These are phyloP conservation scores for Aotearoamyces nothofagi DNA, from an alignment of 2,329 filamentous ascomycete species.

Conservation along the genomic window DNA sequence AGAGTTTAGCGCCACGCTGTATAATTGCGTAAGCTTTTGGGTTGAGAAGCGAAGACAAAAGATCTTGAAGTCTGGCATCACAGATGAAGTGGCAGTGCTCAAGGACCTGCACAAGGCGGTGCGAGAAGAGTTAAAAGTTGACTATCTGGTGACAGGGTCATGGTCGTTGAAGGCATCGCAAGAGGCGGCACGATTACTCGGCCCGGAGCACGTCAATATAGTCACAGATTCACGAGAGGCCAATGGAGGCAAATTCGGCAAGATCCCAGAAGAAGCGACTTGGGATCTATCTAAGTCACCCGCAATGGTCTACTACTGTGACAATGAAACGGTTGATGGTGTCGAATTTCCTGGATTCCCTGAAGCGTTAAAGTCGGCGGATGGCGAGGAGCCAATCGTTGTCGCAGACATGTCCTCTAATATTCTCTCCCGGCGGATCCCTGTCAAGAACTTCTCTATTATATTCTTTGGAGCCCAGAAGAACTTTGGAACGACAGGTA, in stretches of 20 bases:
- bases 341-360: slow-evolving; percentile 77
- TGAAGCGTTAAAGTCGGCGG: slow-evolving; percentile 37
- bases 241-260: slow-evolving; percentile 73
- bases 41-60: slow-evolving; percentile 50
- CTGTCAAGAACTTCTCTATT: slow-evolving; percentile 63
- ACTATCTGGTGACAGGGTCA: slow-evolving; percentile 78
- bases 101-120: slow-evolving; percentile 47
- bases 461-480: slow-evolving; percentile 94
- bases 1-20: slow-evolving; percentile 69
- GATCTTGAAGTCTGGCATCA: slow-evolving; percentile 38
- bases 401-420: slow-evolving; percentile 92
- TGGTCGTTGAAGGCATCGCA: slow-evolving; percentile 85
- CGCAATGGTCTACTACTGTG: slow-evolving; percentile 72
- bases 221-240: slow-evolving; percentile 49
- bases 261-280: slow-evolving; percentile 59
- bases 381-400: slow-evolving; percentile 55
- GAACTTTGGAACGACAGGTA: slow-evolving; percentile 75
- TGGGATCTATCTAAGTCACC: slow-evolving; percentile 56
- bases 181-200: slow-evolving; percentile 66
- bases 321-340: slow-evolving; percentile 89
- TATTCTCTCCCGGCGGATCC: slow-evolving; percentile 68
- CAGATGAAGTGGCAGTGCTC: slow-evolving; percentile 35
- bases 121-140: slow-evolving; percentile 58
- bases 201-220: slow-evolving; percentile 66
- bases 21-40: slow-evolving; percentile 77